Conservation (phyloP, 2,329 filamentous ascomycete species). For the Cryphonectria japonica region DNA sequence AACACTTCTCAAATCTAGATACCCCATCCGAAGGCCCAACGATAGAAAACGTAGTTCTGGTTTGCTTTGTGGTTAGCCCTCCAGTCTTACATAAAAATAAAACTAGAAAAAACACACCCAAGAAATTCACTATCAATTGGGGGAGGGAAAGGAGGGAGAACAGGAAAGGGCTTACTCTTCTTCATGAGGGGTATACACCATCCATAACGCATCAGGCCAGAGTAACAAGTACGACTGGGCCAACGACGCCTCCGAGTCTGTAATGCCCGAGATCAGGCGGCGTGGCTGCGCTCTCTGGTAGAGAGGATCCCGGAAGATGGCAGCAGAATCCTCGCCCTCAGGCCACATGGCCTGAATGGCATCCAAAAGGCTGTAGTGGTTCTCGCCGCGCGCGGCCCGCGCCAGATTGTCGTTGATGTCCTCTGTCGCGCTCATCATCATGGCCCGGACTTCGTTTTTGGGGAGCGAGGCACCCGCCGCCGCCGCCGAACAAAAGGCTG, state of each 20-base stretch:
- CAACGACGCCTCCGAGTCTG: neutral
- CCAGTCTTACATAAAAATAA: no score
- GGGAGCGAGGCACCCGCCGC: no score
- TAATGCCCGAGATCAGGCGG: constrained; percentile 1
- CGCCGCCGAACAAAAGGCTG: constrained; percentile 30
- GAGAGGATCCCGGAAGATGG: neutral
- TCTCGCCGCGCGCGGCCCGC: neutral
- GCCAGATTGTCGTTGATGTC: constrained; percentile 7
- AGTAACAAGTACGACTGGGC: constrained; percentile 6
- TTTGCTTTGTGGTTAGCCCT: neutral
- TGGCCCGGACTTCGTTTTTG: neutral
- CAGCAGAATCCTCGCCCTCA: neutral
- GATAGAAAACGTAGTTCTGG: neutral
- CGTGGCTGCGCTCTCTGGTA: constrained; percentile 3
- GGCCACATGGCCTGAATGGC: constrained; percentile 9
- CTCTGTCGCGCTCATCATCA: constrained; percentile 1
- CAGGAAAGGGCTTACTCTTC: neutral
- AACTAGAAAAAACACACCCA: no score
- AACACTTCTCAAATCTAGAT: neutral
- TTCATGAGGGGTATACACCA: neutral
- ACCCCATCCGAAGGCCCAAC: neutral
- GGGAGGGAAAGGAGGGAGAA: neutral
- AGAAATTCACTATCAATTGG: no score
- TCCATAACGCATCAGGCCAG: constrained; percentile 12
- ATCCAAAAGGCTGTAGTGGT: constrained; percentile 6